Percentiles rank a stretch among this genome's conserved stretches.
phyloP scores from a whole-genome alignment of 495 filamentous ascomycete species.

The Pseudomonodictys pantanalensis region DNA sequence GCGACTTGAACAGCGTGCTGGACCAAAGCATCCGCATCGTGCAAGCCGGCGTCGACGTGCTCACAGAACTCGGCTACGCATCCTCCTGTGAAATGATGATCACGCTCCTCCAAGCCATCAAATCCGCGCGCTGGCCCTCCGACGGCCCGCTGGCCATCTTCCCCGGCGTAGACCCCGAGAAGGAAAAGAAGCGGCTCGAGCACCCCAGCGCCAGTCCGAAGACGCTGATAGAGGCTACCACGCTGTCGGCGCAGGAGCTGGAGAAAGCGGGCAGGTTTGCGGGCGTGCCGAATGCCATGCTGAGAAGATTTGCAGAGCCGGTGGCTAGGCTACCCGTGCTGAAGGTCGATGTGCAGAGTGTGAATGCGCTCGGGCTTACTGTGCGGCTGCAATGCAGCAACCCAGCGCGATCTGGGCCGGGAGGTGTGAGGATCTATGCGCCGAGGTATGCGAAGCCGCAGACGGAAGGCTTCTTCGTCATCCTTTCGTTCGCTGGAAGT shows the following conservation, averaged over 20 bases:
- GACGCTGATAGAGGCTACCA: conserved; percentile 46
- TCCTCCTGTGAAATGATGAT: conserved; percentile 75
- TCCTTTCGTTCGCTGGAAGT: conserved; percentile 60
- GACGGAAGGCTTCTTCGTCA: conserved; percentile 87
- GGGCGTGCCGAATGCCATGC: conserved; percentile 29
- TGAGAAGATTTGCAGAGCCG: conserved; percentile 55
- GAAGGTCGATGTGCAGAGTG: conserved; percentile 56
- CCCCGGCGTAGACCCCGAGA: conserved; percentile 64
- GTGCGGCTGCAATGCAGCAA: conserved; percentile 68
- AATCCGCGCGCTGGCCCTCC: conserved; percentile 85
- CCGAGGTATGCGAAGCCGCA: conserved; percentile 92
- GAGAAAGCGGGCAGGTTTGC: conserved; percentile 33
- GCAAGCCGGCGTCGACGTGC: conserved; percentile 83
- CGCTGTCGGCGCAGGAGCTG: conserved; percentile 40
- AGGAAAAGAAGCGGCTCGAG: conserved; percentile 40
- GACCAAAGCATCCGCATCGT: conserved; percentile 97
- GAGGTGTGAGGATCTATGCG: conserved; percentile 69
- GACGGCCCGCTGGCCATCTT: conserved; percentile 78
- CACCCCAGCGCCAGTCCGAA: conserved; percentile 38
- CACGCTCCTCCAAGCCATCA: conserved; percentile 83
- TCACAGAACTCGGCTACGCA: conserved; percentile 84
- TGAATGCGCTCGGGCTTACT: conserved; percentile 59
- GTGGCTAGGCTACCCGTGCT: conserved; percentile 64
- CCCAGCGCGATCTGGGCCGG: conserved; percentile 7
- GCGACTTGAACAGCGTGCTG: conserved; percentile 76